These are phyloP conservation scores for Termitomyces titanicus DNA, from an alignment of 768 basidiomycete genomes.

Conservation along the genomic window DNA sequence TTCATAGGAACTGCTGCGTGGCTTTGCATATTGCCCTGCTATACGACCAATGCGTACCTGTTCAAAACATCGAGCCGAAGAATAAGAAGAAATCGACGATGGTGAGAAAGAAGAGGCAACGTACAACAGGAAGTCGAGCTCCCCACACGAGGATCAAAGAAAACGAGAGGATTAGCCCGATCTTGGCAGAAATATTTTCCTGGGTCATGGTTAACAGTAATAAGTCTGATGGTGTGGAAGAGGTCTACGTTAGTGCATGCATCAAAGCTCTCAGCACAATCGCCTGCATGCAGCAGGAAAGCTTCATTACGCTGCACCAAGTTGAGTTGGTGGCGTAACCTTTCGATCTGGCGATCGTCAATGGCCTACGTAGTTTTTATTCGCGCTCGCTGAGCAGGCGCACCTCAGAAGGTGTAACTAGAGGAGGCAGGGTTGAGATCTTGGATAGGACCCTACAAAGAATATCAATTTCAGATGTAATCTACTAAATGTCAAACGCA, in stretches of 20 bases:
- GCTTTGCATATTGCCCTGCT: constrained; percentile 96
- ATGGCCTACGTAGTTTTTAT: not conserved
- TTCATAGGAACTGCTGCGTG: constrained; percentile 82
- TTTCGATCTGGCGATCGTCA: constrained; percentile 59
- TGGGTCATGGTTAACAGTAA: constrained; percentile 24
- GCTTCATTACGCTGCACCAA: constrained; percentile 85
- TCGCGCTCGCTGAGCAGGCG: constrained; percentile 13
- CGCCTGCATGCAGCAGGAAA: constrained; percentile 94
- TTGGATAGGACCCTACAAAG: constrained; percentile 67
- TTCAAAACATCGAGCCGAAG: not conserved
- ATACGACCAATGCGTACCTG: constrained; percentile 86
- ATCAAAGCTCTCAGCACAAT: constrained; percentile 95
- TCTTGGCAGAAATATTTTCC: constrained; percentile 86
- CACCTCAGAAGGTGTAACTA: constrained; percentile 93
- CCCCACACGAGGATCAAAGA: constrained; percentile 95
- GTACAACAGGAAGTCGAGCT: constrained; percentile 85
- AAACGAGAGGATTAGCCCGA: constrained; percentile 91
- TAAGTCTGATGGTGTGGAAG: not conserved
- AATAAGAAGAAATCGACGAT: not conserved
- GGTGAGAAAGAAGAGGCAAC: constrained; percentile 20
- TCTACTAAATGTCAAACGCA: not conserved
- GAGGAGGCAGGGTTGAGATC: constrained; percentile 75
- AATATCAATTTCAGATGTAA: not conserved
- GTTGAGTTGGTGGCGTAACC: constrained; percentile 74
- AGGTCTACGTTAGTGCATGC: constrained; percentile 77